These are phyloP conservation scores for Chrysanthemum makinoi DNA, from an alignment of 129 eudicot species.

Conservation along the genomic window DNA sequence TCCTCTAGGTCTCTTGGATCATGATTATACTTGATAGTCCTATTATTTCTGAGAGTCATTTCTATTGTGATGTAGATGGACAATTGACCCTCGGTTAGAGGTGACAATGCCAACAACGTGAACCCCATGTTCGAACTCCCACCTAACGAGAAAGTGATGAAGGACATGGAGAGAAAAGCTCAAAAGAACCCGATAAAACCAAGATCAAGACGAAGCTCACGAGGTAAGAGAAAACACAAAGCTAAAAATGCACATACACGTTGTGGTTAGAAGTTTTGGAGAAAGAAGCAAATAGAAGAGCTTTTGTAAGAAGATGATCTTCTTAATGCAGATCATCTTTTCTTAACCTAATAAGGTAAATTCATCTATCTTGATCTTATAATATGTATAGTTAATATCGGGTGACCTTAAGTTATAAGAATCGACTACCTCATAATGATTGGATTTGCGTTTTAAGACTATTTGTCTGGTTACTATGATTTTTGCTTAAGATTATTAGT, in stretches of 20 bases:
- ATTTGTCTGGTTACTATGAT: too few species aligned
- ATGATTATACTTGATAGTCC: not conserved
- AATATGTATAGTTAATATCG: too few species aligned
- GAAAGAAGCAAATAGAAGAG: conserved; percentile 6
- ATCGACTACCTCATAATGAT: too few species aligned
- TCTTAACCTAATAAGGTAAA: conserved; percentile 50
- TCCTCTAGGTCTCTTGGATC: not conserved
- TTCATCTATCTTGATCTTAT: not conserved
- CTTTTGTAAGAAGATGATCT: conserved; percentile 47
- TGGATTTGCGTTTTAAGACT: too few species aligned
- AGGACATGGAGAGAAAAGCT: conserved; percentile 33
- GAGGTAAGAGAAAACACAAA: conserved; percentile 28
- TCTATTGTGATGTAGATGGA: conserved; percentile 56
- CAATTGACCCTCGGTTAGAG: conserved; percentile 67
- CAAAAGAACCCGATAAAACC: conserved; percentile 37
- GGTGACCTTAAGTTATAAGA: too few species aligned
- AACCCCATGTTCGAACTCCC: conserved; percentile 91
- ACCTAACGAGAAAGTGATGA: conserved; percentile 31
- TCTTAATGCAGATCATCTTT: conserved; percentile 63
- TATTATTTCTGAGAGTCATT: not conserved
- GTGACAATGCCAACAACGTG: conserved; percentile 73
- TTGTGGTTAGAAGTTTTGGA: not conserved
- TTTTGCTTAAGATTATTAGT: too few species aligned
- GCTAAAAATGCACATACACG: not conserved
- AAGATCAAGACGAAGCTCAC: conserved; percentile 19